Base-by-base conservation (phyloP, 371 early-diverging fungal species). In the Catenaria anguillulae region DNA sequence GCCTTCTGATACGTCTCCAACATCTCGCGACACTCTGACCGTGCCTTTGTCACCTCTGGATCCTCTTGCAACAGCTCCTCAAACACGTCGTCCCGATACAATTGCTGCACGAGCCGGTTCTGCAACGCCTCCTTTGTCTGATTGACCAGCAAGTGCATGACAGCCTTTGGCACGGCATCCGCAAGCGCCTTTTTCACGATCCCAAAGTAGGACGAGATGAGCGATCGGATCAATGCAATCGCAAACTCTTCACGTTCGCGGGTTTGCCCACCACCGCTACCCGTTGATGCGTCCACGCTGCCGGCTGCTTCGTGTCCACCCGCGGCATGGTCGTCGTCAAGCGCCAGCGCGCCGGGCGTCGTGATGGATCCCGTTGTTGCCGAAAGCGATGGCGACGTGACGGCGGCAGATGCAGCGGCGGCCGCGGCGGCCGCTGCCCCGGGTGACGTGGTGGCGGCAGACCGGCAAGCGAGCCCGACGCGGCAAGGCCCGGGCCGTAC, bases 161-260 rank as follows among this genome's bases (percentile, higher is more conserved):
- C 89, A 6, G 99, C 94, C 71, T 99, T 99, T 54, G 99, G 99
- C 1, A 99, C 92, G 77, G 97, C 87, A 70, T 99, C 99, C 52
- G 93, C 82, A 63, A 94, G 85, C 3, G 95, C 97, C 60, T 93
- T 86, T 79, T 98, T 98, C 60, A 97, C 93, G 71, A 98, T 94
- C 68, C 89, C 87, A 71, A 85, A 97, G 76, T 99, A 98, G 4
- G 93, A 93, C 62, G 83, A 80, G 60, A 99, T 89, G 64, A 97
- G 81, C 50, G 96, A 81, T 74, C 97, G 97, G 70, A 98, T 97
- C 45, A 97, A 93, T 73, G 95, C 97, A 1, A 92, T 96, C 66
- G 98, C 98, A 79, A 93, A 87, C 66, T 81, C 78, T 73, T 96
- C 98, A 54, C 98, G 87, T 66, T 97, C 97, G 24, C 96, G 91